Conservation (phyloP, 1,284 basidiomycete species). For the Marasmius fiardii region DNA sequence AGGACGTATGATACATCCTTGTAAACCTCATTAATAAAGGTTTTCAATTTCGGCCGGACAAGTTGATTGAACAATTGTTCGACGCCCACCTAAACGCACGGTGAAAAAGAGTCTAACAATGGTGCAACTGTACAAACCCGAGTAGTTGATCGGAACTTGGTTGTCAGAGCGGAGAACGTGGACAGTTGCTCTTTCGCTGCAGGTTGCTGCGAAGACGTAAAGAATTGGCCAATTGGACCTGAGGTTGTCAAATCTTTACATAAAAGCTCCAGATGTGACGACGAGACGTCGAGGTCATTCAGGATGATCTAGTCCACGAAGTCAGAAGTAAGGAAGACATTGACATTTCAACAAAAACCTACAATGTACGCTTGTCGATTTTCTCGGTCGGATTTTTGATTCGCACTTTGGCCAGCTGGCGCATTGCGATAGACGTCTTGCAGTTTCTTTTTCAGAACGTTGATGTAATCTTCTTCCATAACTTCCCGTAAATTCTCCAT, state of each 20-base stretch:
- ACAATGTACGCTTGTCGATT: constrained; percentile 79
- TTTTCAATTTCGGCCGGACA: constrained; percentile 80
- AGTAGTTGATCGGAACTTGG: constrained; percentile 67
- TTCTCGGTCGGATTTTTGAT: constrained; percentile 77
- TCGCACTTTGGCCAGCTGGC: constrained; percentile 41
- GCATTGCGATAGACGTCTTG: constrained; percentile 79
- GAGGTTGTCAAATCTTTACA: constrained; percentile 65
- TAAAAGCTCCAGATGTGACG: constrained; percentile 82
- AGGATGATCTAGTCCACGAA: constrained; percentile 61
- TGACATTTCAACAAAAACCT: constrained; percentile 23
- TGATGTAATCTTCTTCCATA: constrained; percentile 79
- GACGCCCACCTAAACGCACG: constrained; percentile 62
- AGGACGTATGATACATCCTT: constrained; percentile 86
- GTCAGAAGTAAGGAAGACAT: constrained; percentile 7
- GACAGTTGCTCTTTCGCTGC: constrained; percentile 43
- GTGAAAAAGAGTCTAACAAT: constrained; percentile 14
- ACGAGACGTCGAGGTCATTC: constrained; percentile 88
- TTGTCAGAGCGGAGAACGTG: constrained; percentile 49
- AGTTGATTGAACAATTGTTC: constrained; percentile 95
- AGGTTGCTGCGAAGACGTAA: constrained; percentile 56
- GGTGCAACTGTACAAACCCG: constrained; percentile 48
- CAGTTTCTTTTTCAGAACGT: constrained; percentile 76
- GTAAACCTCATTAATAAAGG: constrained; percentile 84
- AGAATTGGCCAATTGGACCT: constrained; percentile 64
- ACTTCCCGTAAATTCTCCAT: constrained; percentile 65